phyloP scores from a whole-genome alignment of 306 rosid species.

The Quercus aquifolioides region DNA sequence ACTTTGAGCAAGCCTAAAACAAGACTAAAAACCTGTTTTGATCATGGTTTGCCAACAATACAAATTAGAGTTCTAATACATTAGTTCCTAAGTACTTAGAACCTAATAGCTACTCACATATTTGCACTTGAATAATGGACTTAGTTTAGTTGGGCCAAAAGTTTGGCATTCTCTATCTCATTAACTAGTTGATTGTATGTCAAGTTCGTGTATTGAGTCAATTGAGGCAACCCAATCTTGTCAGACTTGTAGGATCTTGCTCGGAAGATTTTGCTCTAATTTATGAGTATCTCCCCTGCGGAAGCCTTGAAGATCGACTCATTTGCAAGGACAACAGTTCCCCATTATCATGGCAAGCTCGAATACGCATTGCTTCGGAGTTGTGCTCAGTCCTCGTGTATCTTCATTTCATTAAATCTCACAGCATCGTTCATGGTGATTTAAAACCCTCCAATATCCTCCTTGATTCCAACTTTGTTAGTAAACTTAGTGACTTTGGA shows the following conservation, averaged over 20 bases:
- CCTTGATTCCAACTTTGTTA: constrained; percentile 34
- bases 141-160: not conserved
- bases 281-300: constrained; percentile 49
- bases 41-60: no score
- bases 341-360: constrained; percentile 53
- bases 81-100: no score
- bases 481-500: constrained; percentile 60
- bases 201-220: constrained; percentile 51
- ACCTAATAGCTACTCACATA: no score
- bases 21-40: no score
- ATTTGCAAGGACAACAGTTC: constrained; percentile 40
- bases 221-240: constrained; percentile 49
- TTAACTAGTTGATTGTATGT: not conserved
- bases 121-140: not conserved
- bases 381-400: constrained; percentile 48
- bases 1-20: no score
- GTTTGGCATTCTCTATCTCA: not conserved
- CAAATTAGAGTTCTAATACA: no score
- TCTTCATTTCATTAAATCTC: constrained; percentile 48
- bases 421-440: constrained; percentile 46
- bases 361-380: constrained; percentile 44
- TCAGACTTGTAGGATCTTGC: constrained; percentile 50
- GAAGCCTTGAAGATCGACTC: constrained; percentile 56
- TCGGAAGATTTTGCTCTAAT: constrained; percentile 43
- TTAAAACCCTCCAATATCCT: constrained; percentile 50